phyloP scores from a whole-genome alignment of 2,329 filamentous ascomycete genomes.

The Thielaviopsis populi region DNA sequence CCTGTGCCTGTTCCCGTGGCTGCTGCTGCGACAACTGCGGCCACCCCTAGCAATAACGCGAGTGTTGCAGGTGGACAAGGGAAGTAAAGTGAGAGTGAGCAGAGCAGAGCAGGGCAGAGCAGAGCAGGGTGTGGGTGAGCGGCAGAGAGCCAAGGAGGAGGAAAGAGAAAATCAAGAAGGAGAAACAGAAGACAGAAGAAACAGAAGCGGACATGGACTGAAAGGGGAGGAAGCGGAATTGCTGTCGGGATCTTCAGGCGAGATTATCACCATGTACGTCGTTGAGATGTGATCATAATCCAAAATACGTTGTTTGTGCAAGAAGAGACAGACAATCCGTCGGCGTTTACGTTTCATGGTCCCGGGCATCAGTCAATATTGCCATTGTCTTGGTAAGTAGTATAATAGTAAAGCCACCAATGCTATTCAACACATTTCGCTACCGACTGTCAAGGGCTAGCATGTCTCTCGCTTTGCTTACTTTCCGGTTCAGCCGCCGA shows the following conservation, averaged over 20 bases:
- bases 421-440: background rate
- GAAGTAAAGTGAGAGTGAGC: constrained; percentile 5
- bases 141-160: background rate
- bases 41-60: constrained; percentile 19
- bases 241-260: background rate
- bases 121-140: background rate
- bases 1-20: background rate
- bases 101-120: background rate
- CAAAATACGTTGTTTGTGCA: too few relatives aligned
- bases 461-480: background rate
- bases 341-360: too few relatives aligned
- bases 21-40: background rate
- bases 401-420: background rate
- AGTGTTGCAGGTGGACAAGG: constrained; percentile 1
- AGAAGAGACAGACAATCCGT: too few relatives aligned
- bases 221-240: background rate
- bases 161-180: background rate
- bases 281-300: background rate
- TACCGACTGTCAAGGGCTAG: background rate
- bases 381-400: background rate
- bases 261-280: background rate
- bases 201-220: background rate
- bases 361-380: background rate
- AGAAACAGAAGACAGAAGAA: background rate
- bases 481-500: background rate